These are phyloP conservation scores for Paratinospora sagittata DNA, from an alignment of 164 flowering plant species.

Conservation along the genomic window DNA sequence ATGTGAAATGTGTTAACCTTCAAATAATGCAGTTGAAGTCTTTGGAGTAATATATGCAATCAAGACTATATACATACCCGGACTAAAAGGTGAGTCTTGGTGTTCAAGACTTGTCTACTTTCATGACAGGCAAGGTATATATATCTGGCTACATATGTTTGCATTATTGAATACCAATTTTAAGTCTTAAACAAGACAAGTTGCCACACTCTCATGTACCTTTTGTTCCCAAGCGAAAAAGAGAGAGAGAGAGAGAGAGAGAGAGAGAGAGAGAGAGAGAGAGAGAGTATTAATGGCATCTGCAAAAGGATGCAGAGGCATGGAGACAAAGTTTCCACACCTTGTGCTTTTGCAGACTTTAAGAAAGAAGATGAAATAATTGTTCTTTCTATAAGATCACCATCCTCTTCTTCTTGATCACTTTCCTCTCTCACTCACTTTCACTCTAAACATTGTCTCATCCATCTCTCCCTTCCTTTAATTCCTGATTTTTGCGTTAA, in stretches of 20 bases:
- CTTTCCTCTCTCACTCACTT: constrained; percentile 19
- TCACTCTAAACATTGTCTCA: background rate
- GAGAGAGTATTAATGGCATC: constrained; percentile 25
- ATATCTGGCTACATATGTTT: background rate
- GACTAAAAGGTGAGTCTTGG: background rate
- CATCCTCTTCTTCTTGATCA: constrained; percentile 27
- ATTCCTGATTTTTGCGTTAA: constrained; percentile 34
- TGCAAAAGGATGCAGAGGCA: constrained; percentile 34
- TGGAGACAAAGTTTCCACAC: constrained; percentile 84
- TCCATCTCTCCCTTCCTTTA: background rate
- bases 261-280: constrained; percentile 2
- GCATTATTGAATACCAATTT: constrained; percentile 11
- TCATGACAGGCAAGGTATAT: constrained; percentile 1
- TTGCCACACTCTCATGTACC: constrained; percentile 9
- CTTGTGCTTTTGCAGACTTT: constrained; percentile 60
- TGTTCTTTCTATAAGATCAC: constrained; percentile 38
- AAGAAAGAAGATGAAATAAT: constrained; percentile 37
- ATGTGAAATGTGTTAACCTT: too few relatives aligned
- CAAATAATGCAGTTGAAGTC: too few relatives aligned
- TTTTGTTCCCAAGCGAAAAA: constrained; percentile 12
- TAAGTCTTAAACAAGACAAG: constrained; percentile 18
- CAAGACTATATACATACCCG: too few relatives aligned
- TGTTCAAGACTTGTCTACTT: background rate
- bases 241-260: too few relatives aligned
- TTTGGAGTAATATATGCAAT: too few relatives aligned